Percentiles rank a stretch among this genome's conserved stretches.
Evolutionary conservation across 2,329 filamentous ascomycete genomes (phyloP).

Genomic region (Fusarium sp.): DNA sequence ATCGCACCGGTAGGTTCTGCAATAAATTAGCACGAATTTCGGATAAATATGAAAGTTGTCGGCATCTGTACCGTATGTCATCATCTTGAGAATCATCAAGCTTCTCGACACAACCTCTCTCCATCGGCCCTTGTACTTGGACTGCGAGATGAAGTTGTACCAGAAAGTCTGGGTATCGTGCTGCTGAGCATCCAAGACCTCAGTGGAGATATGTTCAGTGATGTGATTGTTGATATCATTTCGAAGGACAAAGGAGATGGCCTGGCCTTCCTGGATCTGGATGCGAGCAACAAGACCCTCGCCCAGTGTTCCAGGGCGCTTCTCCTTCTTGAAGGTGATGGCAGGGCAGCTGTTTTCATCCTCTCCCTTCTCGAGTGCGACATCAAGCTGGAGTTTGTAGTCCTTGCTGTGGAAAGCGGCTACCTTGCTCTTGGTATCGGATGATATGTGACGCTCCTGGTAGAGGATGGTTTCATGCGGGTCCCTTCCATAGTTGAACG

Average conservation of each 20-base stretch:
- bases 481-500: slow-evolving; percentile 76
- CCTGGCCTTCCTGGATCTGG: slow-evolving; percentile 72
- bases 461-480: slow-evolving; percentile 69
- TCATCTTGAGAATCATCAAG: slow-evolving; percentile 79
- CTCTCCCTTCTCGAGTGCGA: slow-evolving; percentile 71
- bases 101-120: slow-evolving; percentile 78
- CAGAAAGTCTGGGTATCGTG: slow-evolving; percentile 78
- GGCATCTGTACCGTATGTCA: slow-evolving; percentile 67
- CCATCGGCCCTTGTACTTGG: slow-evolving; percentile 78
- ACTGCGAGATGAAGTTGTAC: slow-evolving; percentile 79
- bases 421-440: slow-evolving; percentile 63
- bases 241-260: slow-evolving; percentile 76
- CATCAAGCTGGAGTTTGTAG: slow-evolving; percentile 73
- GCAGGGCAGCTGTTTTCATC: slow-evolving; percentile 57
- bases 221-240: slow-evolving; percentile 70
- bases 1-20: slow-evolving; percentile 81
- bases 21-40: slow-evolving; percentile 1
- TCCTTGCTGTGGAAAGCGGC: slow-evolving; percentile 71
- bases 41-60: rapidly evolving
- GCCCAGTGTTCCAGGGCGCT: slow-evolving; percentile 64
- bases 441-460: slow-evolving; percentile 55
- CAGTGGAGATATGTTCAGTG: slow-evolving; percentile 67
- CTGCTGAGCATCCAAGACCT: slow-evolving; percentile 71
- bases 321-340: slow-evolving; percentile 67
- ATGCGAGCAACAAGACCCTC: slow-evolving; percentile 73